Conservation (phyloP, 2,329 filamentous ascomycete genomes). For the Sarocladium strictum region DNA sequence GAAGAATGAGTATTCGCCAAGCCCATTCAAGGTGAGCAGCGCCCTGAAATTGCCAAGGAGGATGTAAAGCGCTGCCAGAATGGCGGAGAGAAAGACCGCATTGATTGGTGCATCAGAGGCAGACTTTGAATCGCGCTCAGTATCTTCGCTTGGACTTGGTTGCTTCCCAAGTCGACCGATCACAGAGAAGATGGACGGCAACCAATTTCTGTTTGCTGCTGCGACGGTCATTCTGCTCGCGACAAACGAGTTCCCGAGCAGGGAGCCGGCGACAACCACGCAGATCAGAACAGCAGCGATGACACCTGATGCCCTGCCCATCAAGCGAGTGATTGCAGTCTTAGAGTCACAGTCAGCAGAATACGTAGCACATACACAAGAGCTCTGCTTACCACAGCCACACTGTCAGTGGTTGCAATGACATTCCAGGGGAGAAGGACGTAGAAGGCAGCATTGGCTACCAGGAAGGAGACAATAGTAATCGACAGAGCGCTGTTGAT, state of each 20-base stretch:
- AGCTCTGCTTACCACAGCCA: constrained; percentile 48
- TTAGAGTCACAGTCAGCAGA: constrained; percentile 18
- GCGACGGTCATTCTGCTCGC: constrained; percentile 56
- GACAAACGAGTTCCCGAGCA: constrained; percentile 58
- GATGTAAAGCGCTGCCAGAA: constrained; percentile 51
- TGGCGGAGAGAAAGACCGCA: constrained; percentile 42
- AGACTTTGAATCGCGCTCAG: constrained; percentile 9
- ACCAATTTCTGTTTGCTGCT: constrained; percentile 47
- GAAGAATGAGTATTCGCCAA: constrained; percentile 59
- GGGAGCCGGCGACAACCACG: constrained; percentile 54
- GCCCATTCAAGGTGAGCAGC: constrained; percentile 53
- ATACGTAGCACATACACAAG: background rate
- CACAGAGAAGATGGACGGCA: constrained; percentile 37
- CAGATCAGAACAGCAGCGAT: constrained; percentile 51
- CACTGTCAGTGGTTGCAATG: constrained; percentile 53
- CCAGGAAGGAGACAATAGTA: constrained; percentile 52
- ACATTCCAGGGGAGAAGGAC: constrained; percentile 54
- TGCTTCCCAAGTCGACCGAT: constrained; percentile 35
- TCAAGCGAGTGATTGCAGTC: constrained; percentile 49
- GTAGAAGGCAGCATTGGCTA: constrained; percentile 57
- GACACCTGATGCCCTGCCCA: constrained; percentile 48
- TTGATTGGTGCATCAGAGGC: constrained; percentile 47
- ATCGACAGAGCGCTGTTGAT: constrained; percentile 53
- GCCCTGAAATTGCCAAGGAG: constrained; percentile 55
- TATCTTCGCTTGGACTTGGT: background rate